Conservation (phyloP, 2,329 filamentous ascomycete species). For the Aaosphaeria arxii region DNA sequence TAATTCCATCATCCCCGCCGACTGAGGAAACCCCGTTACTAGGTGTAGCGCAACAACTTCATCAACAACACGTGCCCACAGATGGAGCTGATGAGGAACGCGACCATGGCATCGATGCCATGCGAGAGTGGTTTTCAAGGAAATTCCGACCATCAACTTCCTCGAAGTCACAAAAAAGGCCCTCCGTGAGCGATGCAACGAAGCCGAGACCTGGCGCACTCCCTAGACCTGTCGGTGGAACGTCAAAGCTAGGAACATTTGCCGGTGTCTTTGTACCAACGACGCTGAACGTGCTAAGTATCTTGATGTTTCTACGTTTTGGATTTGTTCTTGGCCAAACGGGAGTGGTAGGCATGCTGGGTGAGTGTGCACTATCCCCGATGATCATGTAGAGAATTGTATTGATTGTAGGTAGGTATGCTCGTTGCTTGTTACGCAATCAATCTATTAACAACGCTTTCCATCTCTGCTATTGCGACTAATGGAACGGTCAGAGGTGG, state of each 20-base stretch:
- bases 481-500: constrained; percentile 87
- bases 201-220: constrained; percentile 37
- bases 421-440: constrained; percentile 74
- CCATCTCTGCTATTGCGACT: constrained; percentile 82
- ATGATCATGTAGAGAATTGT: constrained; percentile 5
- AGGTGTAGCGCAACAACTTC: background rate
- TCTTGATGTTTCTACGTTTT: constrained; percentile 89
- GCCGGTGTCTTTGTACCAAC: constrained; percentile 73
- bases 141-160: constrained; percentile 12
- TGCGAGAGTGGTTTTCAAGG: constrained; percentile 24
- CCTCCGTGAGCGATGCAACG: constrained; percentile 17
- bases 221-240: constrained; percentile 39
- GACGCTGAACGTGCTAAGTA: constrained; percentile 84
- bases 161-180: constrained; percentile 12
- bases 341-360: constrained; percentile 75
- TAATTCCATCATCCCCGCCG: constrained; percentile 23
- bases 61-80: background rate
- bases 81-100: constrained; percentile 11
- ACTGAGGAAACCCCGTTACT: constrained; percentile 35
- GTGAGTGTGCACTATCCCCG: constrained; percentile 44
- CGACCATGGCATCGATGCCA: constrained; percentile 15
- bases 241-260: constrained; percentile 69
- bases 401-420: constrained; percentile 53
- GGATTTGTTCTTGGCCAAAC: constrained; percentile 79
- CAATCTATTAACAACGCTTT: constrained; percentile 80